Evolutionary conservation across 2,329 filamentous ascomycete genomes (phyloP).

Genomic region (Periconia sp.): DNA sequence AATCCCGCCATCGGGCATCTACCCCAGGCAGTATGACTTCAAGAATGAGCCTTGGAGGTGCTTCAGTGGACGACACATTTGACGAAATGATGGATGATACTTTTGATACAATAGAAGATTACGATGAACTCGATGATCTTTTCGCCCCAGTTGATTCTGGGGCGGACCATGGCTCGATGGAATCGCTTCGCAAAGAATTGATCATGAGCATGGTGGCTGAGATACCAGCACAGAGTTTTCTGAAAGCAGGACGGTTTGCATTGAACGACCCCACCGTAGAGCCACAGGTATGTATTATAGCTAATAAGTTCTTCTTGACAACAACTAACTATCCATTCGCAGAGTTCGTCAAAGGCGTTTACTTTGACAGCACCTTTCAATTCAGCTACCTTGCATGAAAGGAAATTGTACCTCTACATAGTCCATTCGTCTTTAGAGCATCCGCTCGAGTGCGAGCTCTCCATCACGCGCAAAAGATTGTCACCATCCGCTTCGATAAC

Average conservation of each 20-base stretch:
- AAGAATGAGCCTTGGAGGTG: conserved; percentile 40
- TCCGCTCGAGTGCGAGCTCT: conserved; percentile 41
- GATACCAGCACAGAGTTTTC: conserved; percentile 30
- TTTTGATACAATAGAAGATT: conserved; percentile 42
- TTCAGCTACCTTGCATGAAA: conserved; percentile 38
- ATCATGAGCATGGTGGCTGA: conserved; percentile 40
- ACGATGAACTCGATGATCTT: conserved; percentile 43
- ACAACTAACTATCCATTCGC: conserved; percentile 2
- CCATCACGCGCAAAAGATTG: conserved; percentile 38
- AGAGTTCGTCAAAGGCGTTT: conserved; percentile 28
- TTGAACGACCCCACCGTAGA: conserved; percentile 18
- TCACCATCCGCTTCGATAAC: conserved; percentile 31
- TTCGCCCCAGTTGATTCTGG: conserved; percentile 35
- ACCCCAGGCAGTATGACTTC: conserved; percentile 52
- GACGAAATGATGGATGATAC: conserved; percentile 43
- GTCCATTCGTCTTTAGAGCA: conserved; percentile 33
- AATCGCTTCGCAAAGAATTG: conserved; percentile 43
- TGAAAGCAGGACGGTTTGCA: conserved; percentile 30
- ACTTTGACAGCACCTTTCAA: conserved; percentile 38
- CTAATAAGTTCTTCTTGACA: background rate
- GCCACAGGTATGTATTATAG: conserved; percentile 17
- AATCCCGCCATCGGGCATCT: conserved; percentile 56
- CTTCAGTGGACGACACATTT: conserved; percentile 41
- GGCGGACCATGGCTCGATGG: conserved; percentile 33
- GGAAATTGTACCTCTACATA: conserved; percentile 43